Conservation (phyloP, 139 green algal species). For the Chlamydomonas asymmetrica region DNA sequence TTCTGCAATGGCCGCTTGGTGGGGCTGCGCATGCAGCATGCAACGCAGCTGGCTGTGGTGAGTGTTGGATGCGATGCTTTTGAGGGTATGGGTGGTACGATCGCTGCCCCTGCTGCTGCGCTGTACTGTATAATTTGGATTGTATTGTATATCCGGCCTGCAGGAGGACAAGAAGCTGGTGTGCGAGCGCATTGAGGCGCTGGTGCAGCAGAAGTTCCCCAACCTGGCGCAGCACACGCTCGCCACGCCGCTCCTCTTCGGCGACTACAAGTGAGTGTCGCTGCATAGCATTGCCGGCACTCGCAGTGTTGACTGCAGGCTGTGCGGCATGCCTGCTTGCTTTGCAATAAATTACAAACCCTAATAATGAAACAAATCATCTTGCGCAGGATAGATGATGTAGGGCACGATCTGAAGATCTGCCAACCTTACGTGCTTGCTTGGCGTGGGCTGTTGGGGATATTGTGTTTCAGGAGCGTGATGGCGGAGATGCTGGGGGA, state of each 20-base stretch:
- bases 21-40: no score
- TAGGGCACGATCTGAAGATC: no score
- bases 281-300: background rate
- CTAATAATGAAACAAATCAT: no score
- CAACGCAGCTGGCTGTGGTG: no score
- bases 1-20: no score
- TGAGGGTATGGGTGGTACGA: background rate
- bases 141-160: no score
- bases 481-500: constrained; percentile 31
- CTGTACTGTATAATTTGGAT: no score
- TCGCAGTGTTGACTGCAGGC: background rate
- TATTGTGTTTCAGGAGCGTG: constrained; percentile 34
- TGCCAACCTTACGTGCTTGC: no score
- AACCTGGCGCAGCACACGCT: constrained; percentile 47
- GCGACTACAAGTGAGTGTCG: constrained; percentile 63
- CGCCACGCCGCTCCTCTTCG: constrained; percentile 76
- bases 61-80: no score
- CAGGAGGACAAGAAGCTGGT: constrained; percentile 58
- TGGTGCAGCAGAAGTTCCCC: constrained; percentile 46
- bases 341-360: background rate
- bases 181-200: constrained; percentile 46
- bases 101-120: background rate
- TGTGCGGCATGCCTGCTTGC: background rate
- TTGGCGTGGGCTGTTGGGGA: no score
- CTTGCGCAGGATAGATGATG: no score